These are phyloP conservation scores for Pinus taeda DNA, from an alignment of 75 land plant species.

Conservation along the genomic window DNA sequence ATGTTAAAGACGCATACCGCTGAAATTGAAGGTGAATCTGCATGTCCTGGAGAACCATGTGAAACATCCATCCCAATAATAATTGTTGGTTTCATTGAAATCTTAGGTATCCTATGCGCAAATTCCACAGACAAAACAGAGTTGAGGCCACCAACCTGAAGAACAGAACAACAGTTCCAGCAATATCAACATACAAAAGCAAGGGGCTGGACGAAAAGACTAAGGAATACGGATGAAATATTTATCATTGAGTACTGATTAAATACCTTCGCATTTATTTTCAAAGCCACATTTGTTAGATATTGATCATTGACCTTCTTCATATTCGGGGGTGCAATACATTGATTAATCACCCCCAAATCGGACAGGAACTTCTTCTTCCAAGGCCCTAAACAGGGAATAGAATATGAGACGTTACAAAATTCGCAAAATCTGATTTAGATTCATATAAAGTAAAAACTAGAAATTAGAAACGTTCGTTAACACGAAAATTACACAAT, in stretches of 20 bases:
- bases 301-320: constrained; percentile 76
- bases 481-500: neutral
- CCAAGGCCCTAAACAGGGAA: constrained; percentile 65
- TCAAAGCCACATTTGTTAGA: constrained; percentile 77
- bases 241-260: too few species aligned
- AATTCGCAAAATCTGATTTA: neutral
- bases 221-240: neutral
- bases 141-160: constrained; percentile 88
- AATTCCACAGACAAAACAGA: constrained; percentile 47
- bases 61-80: constrained; percentile 99
- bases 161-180: neutral
- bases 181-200: too few species aligned
- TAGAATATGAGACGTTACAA: neutral
- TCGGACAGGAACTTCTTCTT: constrained; percentile 63
- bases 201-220: too few species aligned
- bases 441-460: neutral
- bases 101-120: constrained; percentile 31
- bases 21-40: constrained; percentile 90
- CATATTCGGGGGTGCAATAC: constrained; percentile 58
- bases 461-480: neutral
- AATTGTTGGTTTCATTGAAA: constrained; percentile 66
- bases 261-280: constrained; percentile 90
- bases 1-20: constrained; percentile 41
- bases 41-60: constrained; percentile 91
- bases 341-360: constrained; percentile 76